Evolutionary conservation across 2,329 filamentous ascomycete species (phyloP).

Genomic region (Chalaropsis thielavioides): DNA sequence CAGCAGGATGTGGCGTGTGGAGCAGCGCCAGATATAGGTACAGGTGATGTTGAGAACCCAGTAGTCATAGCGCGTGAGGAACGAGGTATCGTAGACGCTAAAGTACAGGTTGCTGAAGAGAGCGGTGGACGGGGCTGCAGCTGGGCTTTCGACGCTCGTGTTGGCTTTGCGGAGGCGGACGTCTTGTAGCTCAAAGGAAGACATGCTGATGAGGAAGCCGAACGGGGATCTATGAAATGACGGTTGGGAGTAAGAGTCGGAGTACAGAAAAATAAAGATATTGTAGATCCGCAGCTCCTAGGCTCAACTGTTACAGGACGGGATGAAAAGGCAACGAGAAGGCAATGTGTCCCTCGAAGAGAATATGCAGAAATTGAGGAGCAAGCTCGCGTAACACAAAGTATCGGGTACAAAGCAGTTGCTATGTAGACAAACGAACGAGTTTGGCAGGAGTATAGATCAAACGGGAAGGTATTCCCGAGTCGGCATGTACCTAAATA

Average conservation of each 20-base stretch:
- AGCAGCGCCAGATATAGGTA: slow-evolving; percentile 26
- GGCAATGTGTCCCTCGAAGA: background rate
- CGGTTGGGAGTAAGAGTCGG: background rate
- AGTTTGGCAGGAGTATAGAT: background rate
- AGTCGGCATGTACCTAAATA: background rate
- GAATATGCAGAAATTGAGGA: background rate
- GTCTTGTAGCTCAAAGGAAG: background rate
- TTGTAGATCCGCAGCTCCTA: background rate
- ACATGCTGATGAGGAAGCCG: background rate
- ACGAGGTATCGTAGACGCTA: slow-evolving; percentile 9
- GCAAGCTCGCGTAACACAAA: background rate
- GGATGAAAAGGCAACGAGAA: background rate
- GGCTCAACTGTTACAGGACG: background rate
- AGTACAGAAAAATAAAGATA: background rate
- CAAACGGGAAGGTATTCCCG: background rate
- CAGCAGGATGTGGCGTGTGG: slow-evolving; percentile 23
- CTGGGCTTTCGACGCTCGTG: background rate
- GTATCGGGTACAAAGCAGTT: background rate
- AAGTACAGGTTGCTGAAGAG: slow-evolving; percentile 9
- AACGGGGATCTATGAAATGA: background rate
- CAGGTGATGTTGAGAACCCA: slow-evolving; percentile 27
- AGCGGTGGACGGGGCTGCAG: background rate
- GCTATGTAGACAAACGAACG: background rate
- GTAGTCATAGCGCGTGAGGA: slow-evolving; percentile 23
- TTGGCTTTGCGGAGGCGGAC: background rate